Evolutionary conservation across 2,329 filamentous ascomycete genomes (phyloP), one percentile per base, ranked within the genome.

Genomic region (Ophiostoma australiae): DNA sequence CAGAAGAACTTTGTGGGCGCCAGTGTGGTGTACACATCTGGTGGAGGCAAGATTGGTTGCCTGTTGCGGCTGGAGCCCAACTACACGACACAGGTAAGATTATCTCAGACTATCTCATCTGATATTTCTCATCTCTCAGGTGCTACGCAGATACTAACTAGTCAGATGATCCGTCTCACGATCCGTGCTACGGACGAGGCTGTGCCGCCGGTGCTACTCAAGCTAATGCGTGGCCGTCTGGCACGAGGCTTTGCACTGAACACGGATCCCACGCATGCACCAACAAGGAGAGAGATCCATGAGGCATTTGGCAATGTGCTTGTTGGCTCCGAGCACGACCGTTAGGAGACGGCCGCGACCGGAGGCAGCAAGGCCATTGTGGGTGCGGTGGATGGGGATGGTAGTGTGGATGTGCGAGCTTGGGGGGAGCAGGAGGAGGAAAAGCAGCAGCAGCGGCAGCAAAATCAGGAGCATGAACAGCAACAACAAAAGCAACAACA

Each of bases 11-110:
- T 97, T 77, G 95, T 99, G 17, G 95, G 94, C 20, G 92, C 92
- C 0, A 93, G 91, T 79, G 95, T 94, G 76, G 81, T 91, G 80
- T 94, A 92, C 83, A 97, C 89, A 69, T 90, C 86, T 70, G 89
- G 91, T 75, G 90, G 88, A 13, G 94, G 95, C 73, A 98, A 98
- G 83, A 96, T 93, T 82, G 95, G 95, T 41, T 98, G 95, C 82
- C 82, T 99, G 78, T 82, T 99, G 84, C 87, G 95, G 78, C 81
- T 99, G 81, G 95, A 99, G 84, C 95, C 95, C 73, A 99, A 99
- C 82, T 94, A 94, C 77, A 86, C 87, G 74, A 94, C 91, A 73
- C 8, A 66, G 58, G 58, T 65, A 35, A 17, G 58, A 17, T 63
- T 58, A 23, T 58, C 52, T 58, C 23, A 15, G 10, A 11, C 5